phyloP scores from a whole-genome alignment of 129 eudicot species.

The Flaveria bidentis region DNA sequence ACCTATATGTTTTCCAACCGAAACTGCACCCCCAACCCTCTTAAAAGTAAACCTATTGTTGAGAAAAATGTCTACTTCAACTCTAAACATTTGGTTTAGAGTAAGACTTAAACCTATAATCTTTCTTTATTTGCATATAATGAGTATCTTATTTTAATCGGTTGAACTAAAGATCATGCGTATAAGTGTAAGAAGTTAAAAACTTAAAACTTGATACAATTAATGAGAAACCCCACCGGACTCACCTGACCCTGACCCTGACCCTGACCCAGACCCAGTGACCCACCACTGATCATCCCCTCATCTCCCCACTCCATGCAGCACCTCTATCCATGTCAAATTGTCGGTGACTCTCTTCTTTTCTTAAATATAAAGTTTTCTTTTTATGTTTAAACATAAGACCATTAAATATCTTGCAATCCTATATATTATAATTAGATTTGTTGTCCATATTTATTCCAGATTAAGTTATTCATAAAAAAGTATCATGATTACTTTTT shows the following conservation, averaged over 20 bases:
- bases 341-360: background rate
- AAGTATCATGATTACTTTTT: background rate
- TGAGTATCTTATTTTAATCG: no score
- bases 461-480: background rate
- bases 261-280: background rate
- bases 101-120: no score
- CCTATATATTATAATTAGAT: background rate
- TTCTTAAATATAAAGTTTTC: background rate
- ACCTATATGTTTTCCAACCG: no score
- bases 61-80: no score
- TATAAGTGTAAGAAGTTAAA: no score
- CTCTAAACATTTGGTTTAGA: no score
- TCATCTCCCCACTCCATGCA: background rate
- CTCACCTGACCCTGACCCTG: background rate
- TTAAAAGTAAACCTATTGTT: no score
- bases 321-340: background rate
- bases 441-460: background rate
- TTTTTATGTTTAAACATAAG: background rate
- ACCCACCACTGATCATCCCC: background rate
- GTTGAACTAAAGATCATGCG: no score
- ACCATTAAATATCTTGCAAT: conserved; percentile 6
- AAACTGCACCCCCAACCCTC: no score
- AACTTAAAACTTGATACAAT: no score
- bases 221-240: background rate
- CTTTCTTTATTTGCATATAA: no score